Base-by-base conservation (phyloP, 2,329 filamentous ascomycete species). In the Cytospora leucostoma region DNA sequence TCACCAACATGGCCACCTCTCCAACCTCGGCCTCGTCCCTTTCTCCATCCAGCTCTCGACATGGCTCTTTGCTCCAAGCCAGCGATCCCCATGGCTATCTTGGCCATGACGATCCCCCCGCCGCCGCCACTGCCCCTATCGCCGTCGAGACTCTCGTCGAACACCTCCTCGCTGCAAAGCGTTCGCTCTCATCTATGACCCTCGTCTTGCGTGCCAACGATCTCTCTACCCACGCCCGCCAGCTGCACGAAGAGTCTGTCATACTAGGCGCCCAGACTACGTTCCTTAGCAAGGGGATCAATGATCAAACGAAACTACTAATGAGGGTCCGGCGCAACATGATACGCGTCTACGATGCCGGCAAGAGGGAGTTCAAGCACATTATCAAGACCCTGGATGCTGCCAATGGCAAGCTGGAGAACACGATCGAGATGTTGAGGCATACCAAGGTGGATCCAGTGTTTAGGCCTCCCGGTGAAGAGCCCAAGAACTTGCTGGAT, bases 171-270 rank as follows among this genome's bases (percentile, higher is more conserved):
- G 88, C 90, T 35, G 91, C 94, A 10, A 97, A 97, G 74, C 87
- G 92, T 52, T 93, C 93, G 1, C 84, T 98, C 5, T 91, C 90
- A 17, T 92, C 92, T 12, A 93, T 96, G 74, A 86, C 83, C 50
- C 88, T 91, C 65, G 92, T 97, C 58, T 88, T 91, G 73, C 90
- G 91, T 65, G 93, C 93, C 68, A 93, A 95, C 72, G 90, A 96
- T 71, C 88, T 97, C 62, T 90, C 95, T 52, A 92, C 86, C 21
- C 81, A 85, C 15, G 92, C 93, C 5, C 88, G 92, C 38, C 79
- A 83, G 37, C 85, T 91, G 38, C 82, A 97, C 67, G 91, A 96
- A 72, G 89, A 95, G 69, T 88, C 88, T 55, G 88, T 92, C 59
- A 82, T 93, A 11, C 82, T 96, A 4, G 84, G 84, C 27, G 87